phyloP scores from a whole-genome alignment of 306 rosid species.

The Dryas alaskensis region DNA sequence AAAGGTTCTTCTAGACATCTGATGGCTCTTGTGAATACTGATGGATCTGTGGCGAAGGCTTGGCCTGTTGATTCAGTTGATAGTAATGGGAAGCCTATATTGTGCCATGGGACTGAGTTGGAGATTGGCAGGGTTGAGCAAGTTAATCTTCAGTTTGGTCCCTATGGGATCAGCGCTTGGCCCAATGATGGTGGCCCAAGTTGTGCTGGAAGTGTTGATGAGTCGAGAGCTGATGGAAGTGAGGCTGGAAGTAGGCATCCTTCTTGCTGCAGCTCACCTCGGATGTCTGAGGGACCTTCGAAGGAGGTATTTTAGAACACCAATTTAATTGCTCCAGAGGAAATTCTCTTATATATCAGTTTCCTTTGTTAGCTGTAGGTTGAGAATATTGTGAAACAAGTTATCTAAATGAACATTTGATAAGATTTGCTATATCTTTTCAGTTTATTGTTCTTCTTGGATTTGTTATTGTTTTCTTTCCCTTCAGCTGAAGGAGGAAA shows the following conservation, averaged over 20 bases:
- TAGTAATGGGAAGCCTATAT: conserved; percentile 60
- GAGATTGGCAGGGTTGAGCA: conserved; percentile 71
- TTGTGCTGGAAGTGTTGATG: conserved; percentile 84
- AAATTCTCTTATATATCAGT: not conserved
- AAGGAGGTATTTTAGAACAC: conserved; percentile 63
- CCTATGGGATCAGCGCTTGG: conserved; percentile 95
- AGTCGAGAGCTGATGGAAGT: conserved; percentile 72
- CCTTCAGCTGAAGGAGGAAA: conserved; percentile 73
- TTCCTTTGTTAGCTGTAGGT: not conserved
- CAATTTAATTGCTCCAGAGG: not conserved
- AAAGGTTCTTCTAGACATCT: conserved; percentile 80
- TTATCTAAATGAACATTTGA: not conserved
- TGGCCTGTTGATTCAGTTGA: conserved; percentile 89
- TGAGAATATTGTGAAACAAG: not conserved
- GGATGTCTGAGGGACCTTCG: conserved; percentile 63
- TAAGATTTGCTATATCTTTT: too few species aligned
- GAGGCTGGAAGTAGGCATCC: conserved; percentile 75
- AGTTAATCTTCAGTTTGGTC: conserved; percentile 95
- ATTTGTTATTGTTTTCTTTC: not conserved
- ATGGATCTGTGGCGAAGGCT: conserved; percentile 94
- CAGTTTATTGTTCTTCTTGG: not conserved
- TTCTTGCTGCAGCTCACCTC: conserved; percentile 92
- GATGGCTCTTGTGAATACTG: conserved; percentile 86
- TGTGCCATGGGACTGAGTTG: conserved; percentile 46
- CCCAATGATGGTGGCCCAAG: conserved; percentile 89